Conservation (phyloP, 1,284 basidiomycete species). For the Ganoderma lucidum region DNA sequence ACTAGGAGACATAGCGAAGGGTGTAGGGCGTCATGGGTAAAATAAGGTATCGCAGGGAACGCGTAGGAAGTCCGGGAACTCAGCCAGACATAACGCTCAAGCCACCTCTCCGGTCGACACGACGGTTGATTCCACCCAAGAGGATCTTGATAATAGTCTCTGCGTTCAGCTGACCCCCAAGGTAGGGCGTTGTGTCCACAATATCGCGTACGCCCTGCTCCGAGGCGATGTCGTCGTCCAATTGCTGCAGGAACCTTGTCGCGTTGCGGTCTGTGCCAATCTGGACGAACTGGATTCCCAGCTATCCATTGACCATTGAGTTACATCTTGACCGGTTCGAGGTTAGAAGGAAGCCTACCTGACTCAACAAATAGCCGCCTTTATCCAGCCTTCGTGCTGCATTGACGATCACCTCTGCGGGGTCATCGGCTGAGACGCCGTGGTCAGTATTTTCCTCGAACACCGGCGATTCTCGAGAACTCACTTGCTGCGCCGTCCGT, state of each 20-base stretch:
- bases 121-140: slow-evolving; percentile 64
- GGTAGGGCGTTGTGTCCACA: slow-evolving; percentile 66
- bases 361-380: slow-evolving; percentile 58
- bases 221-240: slow-evolving; percentile 57
- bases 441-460: background rate
- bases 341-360: slow-evolving; percentile 44
- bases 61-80: background rate
- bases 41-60: background rate
- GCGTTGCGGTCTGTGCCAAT: slow-evolving; percentile 56
- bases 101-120: slow-evolving; percentile 54
- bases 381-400: slow-evolving; percentile 57
- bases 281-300: slow-evolving; percentile 70
- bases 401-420: slow-evolving; percentile 54
- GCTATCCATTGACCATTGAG: background rate
- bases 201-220: slow-evolving; percentile 44
- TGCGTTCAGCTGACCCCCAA: slow-evolving; percentile 47
- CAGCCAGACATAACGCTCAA: slow-evolving; percentile 30
- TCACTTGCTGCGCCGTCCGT: slow-evolving; percentile 68
- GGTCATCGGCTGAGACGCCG: slow-evolving; percentile 54
- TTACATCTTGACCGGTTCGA: slow-evolving; percentile 35
- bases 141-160: slow-evolving; percentile 61
- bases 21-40: background rate
- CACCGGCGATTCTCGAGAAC: slow-evolving; percentile 26
- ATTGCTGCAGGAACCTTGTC: slow-evolving; percentile 50
- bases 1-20: background rate